Conservation (phyloP, 176 grass and related monocot species). For the Lolium multiflorum region DNA sequence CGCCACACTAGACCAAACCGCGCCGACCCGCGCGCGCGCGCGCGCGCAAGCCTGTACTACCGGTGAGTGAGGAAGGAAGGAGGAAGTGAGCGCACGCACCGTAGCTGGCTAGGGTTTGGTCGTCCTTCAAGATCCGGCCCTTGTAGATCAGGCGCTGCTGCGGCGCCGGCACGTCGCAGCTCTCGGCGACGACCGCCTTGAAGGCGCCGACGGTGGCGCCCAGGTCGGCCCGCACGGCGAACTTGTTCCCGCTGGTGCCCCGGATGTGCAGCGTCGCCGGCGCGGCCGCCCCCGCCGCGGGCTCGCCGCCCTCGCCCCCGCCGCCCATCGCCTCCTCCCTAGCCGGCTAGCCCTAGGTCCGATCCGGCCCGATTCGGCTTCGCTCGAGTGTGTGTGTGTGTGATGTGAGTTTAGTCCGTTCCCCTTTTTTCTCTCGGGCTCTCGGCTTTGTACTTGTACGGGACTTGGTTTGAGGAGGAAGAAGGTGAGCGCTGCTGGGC, state of each 20-base stretch:
- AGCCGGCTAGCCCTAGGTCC: conserved; percentile 44
- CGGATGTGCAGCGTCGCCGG: conserved; percentile 63
- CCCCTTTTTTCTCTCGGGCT: not conserved
- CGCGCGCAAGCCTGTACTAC: not conserved
- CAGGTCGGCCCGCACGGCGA: conserved; percentile 58
- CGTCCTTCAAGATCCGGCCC: conserved; percentile 76
- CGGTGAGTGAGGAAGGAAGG: no score
- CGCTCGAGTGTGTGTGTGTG: not conserved
- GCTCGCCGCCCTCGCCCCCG: conserved; percentile 44
- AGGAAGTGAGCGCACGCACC: conserved; percentile 25
- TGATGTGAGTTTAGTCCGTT: not conserved
- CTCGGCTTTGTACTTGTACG: conserved; percentile 12
- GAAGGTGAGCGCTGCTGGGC: not conserved
- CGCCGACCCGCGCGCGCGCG: no score
- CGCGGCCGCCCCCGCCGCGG: not conserved
- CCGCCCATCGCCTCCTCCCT: conserved; percentile 58
- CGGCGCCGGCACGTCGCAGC: conserved; percentile 64
- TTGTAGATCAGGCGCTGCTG: conserved; percentile 86
- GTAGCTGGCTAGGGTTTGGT: conserved; percentile 71
- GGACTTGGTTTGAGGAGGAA: conserved; percentile 31
- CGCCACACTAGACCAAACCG: not conserved
- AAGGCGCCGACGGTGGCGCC: conserved; percentile 53
- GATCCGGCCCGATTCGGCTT: conserved; percentile 37
- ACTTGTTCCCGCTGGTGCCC: conserved; percentile 66
- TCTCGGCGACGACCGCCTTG: conserved; percentile 60